Evolutionary conservation across 2,329 filamentous ascomycete genomes (phyloP).

Genomic region (Monosporascus sp.): DNA sequence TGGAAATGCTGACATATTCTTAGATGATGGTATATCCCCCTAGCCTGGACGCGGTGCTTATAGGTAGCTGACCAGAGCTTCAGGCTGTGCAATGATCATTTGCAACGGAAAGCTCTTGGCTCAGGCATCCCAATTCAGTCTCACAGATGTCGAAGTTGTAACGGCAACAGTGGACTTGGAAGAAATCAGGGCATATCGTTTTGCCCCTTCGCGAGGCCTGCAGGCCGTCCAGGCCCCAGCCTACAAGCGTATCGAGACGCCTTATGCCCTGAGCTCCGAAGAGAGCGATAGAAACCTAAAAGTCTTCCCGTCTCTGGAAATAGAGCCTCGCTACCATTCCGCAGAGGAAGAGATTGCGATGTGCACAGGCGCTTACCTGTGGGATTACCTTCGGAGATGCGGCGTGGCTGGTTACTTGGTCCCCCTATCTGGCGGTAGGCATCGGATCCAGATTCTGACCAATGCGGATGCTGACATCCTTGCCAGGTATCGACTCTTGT

Average conservation of each 20-base stretch:
- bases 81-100: conserved; percentile 55
- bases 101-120: conserved; percentile 59
- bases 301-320: conserved; percentile 33
- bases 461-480: not conserved
- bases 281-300: conserved; percentile 36
- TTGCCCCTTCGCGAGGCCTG: conserved; percentile 47
- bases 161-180: conserved; percentile 65
- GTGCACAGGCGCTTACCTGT: conserved; percentile 61
- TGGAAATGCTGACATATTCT: not conserved
- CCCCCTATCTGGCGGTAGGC: conserved; percentile 40
- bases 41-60: not conserved
- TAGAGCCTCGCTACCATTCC: conserved; percentile 47
- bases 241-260: conserved; percentile 40
- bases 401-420: conserved; percentile 48
- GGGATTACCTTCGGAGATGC: conserved; percentile 54
- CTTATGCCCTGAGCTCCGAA: conserved; percentile 27
- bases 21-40: conserved; percentile 23
- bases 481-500: conserved; percentile 33
- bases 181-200: conserved; percentile 59
- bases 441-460: not conserved
- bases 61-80: not conserved
- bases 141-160: conserved; percentile 61
- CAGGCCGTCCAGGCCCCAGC: conserved; percentile 47
- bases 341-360: conserved; percentile 65
- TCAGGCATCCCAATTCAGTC: conserved; percentile 60